Percentiles rank a stretch among this genome's conserved stretches.
Evolutionary conservation across 371 early-diverging fungal genomes (phyloP).

Genomic region (Lichtheimia hyalospora): DNA sequence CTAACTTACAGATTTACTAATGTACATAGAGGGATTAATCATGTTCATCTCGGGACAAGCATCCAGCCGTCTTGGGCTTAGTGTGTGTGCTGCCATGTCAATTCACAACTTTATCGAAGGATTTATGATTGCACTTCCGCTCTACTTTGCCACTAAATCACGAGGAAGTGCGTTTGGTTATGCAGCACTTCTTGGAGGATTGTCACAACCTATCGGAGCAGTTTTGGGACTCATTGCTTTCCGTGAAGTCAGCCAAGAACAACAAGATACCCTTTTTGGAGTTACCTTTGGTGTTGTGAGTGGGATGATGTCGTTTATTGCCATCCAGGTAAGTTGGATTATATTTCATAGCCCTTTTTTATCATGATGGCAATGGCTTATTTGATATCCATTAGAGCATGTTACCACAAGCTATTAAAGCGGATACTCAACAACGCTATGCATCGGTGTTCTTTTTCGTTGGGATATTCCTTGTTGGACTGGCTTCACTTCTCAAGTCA

Average conservation of each 20-base stretch:
- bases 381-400: slow-evolving; percentile 29
- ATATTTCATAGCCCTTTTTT: not conserved
- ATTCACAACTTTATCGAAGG: slow-evolving; percentile 86
- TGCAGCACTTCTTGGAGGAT: slow-evolving; percentile 66
- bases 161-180: slow-evolving; percentile 60
- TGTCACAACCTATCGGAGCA: slow-evolving; percentile 68
- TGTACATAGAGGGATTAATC: slow-evolving; percentile 67
- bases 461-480: slow-evolving; percentile 57
- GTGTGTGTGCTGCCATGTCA: slow-evolving; percentile 72
- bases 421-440: slow-evolving; percentile 38
- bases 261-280: slow-evolving; percentile 50
- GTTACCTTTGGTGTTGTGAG: slow-evolving; percentile 56
- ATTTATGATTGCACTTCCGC: slow-evolving; percentile 72
- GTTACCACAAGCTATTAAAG: slow-evolving; percentile 58
- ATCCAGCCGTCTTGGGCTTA: slow-evolving; percentile 63
- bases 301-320: slow-evolving; percentile 76
- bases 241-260: slow-evolving; percentile 32
- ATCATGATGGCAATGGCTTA: not conserved
- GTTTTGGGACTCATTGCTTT: slow-evolving; percentile 53
- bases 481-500: slow-evolving; percentile 41
- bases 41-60: slow-evolving; percentile 71
- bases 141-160: slow-evolving; percentile 67
- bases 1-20: too few relatives aligned
- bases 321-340: slow-evolving; percentile 31
- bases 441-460: slow-evolving; percentile 57